Base-by-base conservation (phyloP, 257 asterid genomes). In the Penstemon newberryi region DNA sequence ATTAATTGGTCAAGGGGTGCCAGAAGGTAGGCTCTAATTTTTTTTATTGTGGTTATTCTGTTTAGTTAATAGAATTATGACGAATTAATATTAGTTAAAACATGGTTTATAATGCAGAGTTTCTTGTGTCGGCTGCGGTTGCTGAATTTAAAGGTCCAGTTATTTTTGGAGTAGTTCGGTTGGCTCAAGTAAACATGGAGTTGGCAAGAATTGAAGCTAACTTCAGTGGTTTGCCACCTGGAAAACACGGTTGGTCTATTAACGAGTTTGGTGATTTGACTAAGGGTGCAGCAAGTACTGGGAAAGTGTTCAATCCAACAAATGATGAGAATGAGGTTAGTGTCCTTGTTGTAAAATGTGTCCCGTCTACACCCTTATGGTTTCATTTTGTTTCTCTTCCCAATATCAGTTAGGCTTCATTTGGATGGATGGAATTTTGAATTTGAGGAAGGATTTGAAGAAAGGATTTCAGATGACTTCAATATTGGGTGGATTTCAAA, bases 211-310 rank as follows among this genome's bases (percentile, higher is more conserved):
- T 94, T 40, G 99, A 94, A 83, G 96, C 97, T 25, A 94, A 79
- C 74, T 91, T 94, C 76, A 87, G 95, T 50, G 97, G 99, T n/a
- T 71, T 91, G 76, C 62, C 89, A 39, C 95, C 89, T 55, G 97
- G 97, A 60, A 89, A 81, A 76, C 95, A 85, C 36, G 92, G 86
- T 53, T 93, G 97, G 99, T 87, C 96, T 39, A 80, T 93, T 56
- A 88, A 93, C 61, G 83, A 90, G 80, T 93, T 85, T 75, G 99
- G 99, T 61, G 96, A 90, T 86, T 71, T 93, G 75, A 93, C 96
- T 4, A 77, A 63, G 47, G 97, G 97, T 15, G 96, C 91, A 67
- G 96, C 96, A 46, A 90, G 90, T 83, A 93, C 99, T 5, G 97
- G 97, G 25, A 85, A 87, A 65, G 77, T 93, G 76, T 90, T 81